Conservation (phyloP, 2,329 filamentous ascomycete species). For the Diaporthe sp. region DNA sequence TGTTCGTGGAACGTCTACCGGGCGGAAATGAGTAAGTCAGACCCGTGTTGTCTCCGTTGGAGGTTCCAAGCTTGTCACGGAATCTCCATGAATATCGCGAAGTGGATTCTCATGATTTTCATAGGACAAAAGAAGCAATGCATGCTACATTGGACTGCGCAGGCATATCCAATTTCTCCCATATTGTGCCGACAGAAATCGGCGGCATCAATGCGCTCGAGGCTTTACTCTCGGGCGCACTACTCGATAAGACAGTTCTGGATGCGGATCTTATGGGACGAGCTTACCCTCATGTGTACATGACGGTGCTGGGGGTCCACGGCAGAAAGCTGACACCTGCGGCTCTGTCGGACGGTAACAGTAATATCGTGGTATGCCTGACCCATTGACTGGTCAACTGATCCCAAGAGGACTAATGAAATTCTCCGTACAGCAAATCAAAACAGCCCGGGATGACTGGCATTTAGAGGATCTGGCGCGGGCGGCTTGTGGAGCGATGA, state of each 20-base stretch:
- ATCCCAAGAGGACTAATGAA: not conserved
- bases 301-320: slow-evolving; percentile 4
- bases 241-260: not conserved
- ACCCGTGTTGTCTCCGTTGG: not conserved
- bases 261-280: slow-evolving; percentile 16
- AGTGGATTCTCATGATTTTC: not conserved
- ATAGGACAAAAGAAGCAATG: slow-evolving; percentile 13
- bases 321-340: slow-evolving; percentile 8
- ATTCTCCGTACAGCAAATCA: not conserved
- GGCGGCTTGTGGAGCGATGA: slow-evolving; percentile 5
- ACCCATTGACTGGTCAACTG: rapidly evolving
- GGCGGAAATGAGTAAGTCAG: not conserved
- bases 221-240: not conserved
- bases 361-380: not conserved
- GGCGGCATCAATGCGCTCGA: slow-evolving; percentile 20
- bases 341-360: not conserved
- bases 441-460: not conserved
- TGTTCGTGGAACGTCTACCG: not conserved
- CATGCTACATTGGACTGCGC: not conserved
- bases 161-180: slow-evolving; percentile 3
- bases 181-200: slow-evolving; percentile 17
- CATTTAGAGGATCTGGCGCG: not conserved
- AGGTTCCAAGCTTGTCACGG: too few species aligned
- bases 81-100: rapidly evolving
- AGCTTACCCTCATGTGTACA: not conserved